Percentiles rank a stretch among this genome's conserved stretches.
Evolutionary conservation across 2,329 filamentous ascomycete species (phyloP).

Genomic region (Thelonectria blattea): DNA sequence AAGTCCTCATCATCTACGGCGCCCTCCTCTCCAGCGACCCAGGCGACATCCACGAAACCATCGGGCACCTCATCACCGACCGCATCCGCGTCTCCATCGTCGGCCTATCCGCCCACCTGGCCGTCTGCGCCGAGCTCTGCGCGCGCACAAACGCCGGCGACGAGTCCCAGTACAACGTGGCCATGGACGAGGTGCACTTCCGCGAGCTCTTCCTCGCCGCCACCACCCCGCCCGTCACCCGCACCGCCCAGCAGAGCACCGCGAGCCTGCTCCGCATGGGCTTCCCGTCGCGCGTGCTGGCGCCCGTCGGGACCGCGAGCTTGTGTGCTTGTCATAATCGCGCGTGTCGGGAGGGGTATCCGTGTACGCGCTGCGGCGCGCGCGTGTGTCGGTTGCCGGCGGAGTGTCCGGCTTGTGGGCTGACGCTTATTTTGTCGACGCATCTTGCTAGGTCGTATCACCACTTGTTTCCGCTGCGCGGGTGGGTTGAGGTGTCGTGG

Average conservation of each 20-base stretch:
- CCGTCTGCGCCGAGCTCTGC: conserved; percentile 90
- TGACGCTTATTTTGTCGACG: conserved; percentile 93
- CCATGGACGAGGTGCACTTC: conserved; percentile 78
- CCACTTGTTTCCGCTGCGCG: conserved; percentile 86
- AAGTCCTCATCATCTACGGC: conserved; percentile 90
- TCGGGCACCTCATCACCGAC: conserved; percentile 77
- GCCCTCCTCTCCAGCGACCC: conserved; percentile 90
- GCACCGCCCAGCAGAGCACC: conserved; percentile 63
- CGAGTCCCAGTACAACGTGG: conserved; percentile 78
- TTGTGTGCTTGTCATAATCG: conserved; percentile 92
- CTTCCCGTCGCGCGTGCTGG: conserved; percentile 86
- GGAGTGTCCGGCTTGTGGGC: conserved; percentile 87
- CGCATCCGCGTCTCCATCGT: conserved; percentile 88
- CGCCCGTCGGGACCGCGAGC: conserved; percentile 67
- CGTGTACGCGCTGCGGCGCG: conserved; percentile 84
- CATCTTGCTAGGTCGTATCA: conserved; percentile 93
- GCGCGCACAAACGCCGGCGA: conserved; percentile 85
- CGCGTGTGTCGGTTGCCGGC: conserved; percentile 91
- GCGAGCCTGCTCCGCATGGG: conserved; percentile 93
- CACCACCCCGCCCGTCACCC: conserved; percentile 87
- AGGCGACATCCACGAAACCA: conserved; percentile 92
- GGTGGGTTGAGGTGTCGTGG: conserved; percentile 93
- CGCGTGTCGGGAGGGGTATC: conserved; percentile 82
- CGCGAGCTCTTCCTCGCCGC: conserved; percentile 85
- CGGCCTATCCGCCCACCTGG: conserved; percentile 87